Evolutionary conservation across 331 rosid genomes (phyloP).

Genomic region (Pyrus hybrid): DNA sequence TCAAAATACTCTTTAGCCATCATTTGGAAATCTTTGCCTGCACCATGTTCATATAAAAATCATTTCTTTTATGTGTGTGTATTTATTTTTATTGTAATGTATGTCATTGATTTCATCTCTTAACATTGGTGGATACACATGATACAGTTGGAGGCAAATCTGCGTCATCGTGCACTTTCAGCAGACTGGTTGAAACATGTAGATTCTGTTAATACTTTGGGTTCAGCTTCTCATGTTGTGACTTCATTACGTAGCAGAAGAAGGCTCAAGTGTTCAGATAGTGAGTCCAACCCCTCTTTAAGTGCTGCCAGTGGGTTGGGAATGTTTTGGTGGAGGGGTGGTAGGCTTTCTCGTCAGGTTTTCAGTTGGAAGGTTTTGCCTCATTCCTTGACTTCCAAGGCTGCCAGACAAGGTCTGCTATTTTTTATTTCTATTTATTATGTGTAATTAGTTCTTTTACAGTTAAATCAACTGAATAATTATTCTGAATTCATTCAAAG

Average conservation of each 20-base stretch:
- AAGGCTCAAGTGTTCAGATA: conserved; percentile 57
- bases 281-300: conserved; percentile 52
- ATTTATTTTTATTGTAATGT: too few species aligned
- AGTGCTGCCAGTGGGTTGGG: conserved; percentile 65
- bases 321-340: conserved; percentile 97
- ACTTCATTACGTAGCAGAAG: conserved; percentile 58
- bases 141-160: conserved; percentile 76
- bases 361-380: conserved; percentile 86
- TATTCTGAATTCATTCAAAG: conserved; percentile 39
- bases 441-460: conserved; percentile 5
- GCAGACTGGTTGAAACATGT: conserved; percentile 82
- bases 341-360: conserved; percentile 76
- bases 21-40: neutral
- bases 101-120: too few species aligned
- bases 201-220: conserved; percentile 74
- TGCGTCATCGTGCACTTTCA: conserved; percentile 56
- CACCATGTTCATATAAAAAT: neutral
- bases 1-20: neutral
- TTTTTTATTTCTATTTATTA: conserved; percentile 14
- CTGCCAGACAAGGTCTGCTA: conserved; percentile 84
- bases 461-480: conserved; percentile 28
- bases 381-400: conserved; percentile 63
- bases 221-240: conserved; percentile 79
- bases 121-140: conserved; percentile 9
- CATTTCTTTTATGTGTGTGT: neutral